Conservation (phyloP, 2,329 filamentous ascomycete species). For the Exophiala calicioides region DNA sequence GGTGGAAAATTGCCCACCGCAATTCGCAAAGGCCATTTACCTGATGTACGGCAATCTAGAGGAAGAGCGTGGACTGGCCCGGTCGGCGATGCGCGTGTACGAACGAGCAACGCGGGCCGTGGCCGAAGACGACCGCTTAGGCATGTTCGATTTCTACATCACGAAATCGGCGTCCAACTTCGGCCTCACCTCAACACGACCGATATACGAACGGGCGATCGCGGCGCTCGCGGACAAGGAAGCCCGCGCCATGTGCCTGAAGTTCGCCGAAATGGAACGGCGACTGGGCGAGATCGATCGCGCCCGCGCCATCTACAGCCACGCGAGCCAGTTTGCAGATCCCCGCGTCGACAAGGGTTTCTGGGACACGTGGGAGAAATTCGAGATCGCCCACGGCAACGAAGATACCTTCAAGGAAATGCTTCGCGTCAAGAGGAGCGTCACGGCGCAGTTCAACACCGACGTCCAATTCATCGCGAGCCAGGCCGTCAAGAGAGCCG, state of each 20-base stretch:
- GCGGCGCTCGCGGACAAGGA: conserved; percentile 89
- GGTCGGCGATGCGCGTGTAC: conserved; percentile 98
- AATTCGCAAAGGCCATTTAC: conserved; percentile 93
- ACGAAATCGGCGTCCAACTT: conserved; percentile 99
- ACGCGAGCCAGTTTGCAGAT: conserved; percentile 96
- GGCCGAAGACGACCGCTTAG: conserved; percentile 86
- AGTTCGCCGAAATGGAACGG: conserved; percentile 96
- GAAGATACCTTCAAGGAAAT: conserved; percentile 99
- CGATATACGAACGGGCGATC: conserved; percentile 96
- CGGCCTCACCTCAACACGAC: conserved; percentile 86
- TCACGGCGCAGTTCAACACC: conserved; percentile 97
- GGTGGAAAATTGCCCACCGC: conserved; percentile 88
- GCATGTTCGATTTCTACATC: conserved; percentile 99
- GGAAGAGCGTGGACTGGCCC: conserved; percentile 88
- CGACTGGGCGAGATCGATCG: conserved; percentile 90
- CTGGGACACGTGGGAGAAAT: conserved; percentile 96
- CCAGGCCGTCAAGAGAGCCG: conserved; percentile 76
- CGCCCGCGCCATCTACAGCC: conserved; percentile 91
- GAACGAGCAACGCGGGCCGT: conserved; percentile 94
- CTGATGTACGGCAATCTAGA: conserved; percentile 98
- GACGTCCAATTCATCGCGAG: conserved; percentile 98
- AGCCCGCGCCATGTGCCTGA: conserved; percentile 96
- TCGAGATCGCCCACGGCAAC: conserved; percentile 97
- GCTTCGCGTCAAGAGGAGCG: conserved; percentile 94
- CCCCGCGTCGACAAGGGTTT: conserved; percentile 85